Evolutionary conservation across 805 yeast genomes (phyloP), one percentile per base, ranked within the genome.

Genomic region (Phaffomyces thermotolerans): DNA sequence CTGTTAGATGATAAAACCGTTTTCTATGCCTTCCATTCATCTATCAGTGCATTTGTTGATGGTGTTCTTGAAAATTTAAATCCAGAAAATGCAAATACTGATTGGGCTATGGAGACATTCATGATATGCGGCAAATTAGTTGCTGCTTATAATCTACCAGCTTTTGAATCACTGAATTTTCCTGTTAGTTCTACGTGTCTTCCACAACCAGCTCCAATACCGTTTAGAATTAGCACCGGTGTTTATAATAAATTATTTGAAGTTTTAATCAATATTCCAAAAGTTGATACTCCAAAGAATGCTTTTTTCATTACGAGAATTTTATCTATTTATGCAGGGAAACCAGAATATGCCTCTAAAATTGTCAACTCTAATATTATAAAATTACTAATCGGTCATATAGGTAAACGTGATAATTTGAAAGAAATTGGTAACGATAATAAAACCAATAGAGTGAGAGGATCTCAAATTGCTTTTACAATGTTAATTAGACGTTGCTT

Each of bases 401-500:
- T 86, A n/a, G 50, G 83, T 13, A 60, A 60, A 24, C 65, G 72
- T 8, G 32, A 56, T 57, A 10, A 40, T 48, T 3, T 63, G 66
- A 56, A 37, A 37, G 35, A 33, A 33, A 6, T 66, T 23, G n/a
- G 10, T 2, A 17, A 3, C 20, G 39, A 40, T 23, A 35, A 69
- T 7, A 45, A 59, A 37, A 61, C 69, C 6, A 69, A 68, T 15
- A 64, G 61, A 37, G 62, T 67, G 2, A 63, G 62, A 48, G 60
- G 62, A 46, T 45, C 79, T 2, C 79, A 78, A 46, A 64, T 71
- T 6, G 59, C 76, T 1, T 66, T 80, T 18, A 67, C 78, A 1
- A 65, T 77, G 12, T 64, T 88, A 30, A 59, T 81, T 2, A 73
- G 96, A 57, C 69, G 84, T 36, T 80, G 89, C 45, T 78, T 81